phyloP scores from a whole-genome alignment of 305 asterid species.

The Fraxinus ornus region DNA sequence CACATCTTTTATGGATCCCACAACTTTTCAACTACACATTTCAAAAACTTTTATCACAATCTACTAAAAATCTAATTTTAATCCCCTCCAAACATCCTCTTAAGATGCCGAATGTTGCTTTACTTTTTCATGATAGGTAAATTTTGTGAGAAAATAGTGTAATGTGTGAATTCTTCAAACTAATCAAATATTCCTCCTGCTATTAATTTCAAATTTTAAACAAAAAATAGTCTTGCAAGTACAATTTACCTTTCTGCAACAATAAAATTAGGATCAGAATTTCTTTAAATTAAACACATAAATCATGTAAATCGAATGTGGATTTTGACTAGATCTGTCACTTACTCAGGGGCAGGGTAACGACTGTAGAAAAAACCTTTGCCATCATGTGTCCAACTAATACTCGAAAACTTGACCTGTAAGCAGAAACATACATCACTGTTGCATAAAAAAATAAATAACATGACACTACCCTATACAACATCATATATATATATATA shows the following conservation, averaged over 20 bases:
- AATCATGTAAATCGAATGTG: constrained; percentile 13
- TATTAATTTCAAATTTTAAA: background rate
- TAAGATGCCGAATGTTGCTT: background rate
- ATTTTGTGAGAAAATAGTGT: background rate
- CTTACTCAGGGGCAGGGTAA: constrained; percentile 86
- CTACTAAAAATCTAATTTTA: too few relatives aligned
- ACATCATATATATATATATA: background rate
- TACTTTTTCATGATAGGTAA: background rate
- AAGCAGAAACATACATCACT: constrained; percentile 9
- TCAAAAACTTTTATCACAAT: too few relatives aligned
- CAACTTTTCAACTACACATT: too few relatives aligned
- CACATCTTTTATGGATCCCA: too few relatives aligned
- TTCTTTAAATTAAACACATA: background rate
- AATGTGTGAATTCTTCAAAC: background rate
- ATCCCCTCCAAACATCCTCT: too few relatives aligned
- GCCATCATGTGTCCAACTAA: constrained; percentile 84
- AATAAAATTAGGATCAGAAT: background rate
- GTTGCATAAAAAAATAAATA: background rate
- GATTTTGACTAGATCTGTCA: background rate
- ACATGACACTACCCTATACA: background rate
- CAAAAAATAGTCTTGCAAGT: background rate
- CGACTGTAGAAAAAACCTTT: constrained; percentile 94
- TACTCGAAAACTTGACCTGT: constrained; percentile 80
- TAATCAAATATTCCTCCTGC: background rate
- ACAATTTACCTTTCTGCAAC: background rate